Base-by-base conservation (phyloP, 768 basidiomycete species). In the Mycena indigotica region DNA sequence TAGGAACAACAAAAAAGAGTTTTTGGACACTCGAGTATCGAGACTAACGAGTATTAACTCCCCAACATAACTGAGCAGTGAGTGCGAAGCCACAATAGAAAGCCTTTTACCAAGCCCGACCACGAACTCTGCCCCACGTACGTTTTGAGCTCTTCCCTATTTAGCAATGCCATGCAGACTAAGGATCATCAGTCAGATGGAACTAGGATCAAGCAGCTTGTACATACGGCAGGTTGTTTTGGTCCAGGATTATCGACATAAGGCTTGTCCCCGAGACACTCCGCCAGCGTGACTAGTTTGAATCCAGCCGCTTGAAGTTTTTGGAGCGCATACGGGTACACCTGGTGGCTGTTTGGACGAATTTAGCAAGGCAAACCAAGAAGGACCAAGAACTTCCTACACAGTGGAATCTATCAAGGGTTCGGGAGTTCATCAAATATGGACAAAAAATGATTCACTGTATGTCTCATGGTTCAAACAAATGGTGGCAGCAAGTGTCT, bases 401-500 rank as follows among this genome's bases (percentile, higher is more conserved):
- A 67, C 72, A 50, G 77, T 77, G 29, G 70, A 74, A 64, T 72
- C 75, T 77, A 40, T 16, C 26, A 21, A 35, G 23, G 39, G 23
- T 6, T 10, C 0, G 15, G 50, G 24, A 56, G 50, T 21, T 16
- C 10, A 17, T 19, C 19, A 28, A 17, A 2, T 2, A 21, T 48
- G 19, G 17, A 29, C 19, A 12, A 35, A 8, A 17, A 35, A 17
- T 0, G n/a, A 62, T 62, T 46, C 59, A 76, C 76, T 69, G 46
- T 72, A 62, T 3, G 71, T 71, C 60, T 81, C 78, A 55, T 81
- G 79, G 58, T 77, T 79, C 46, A 81, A 67, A 0, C 76, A 63
- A 25, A 81, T 60, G 40, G 79, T 70, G 16, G 66, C 78, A 44
- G 54, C 66, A 10, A 76, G 77, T 48, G 71, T 71, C 12, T 60